Evolutionary conservation across 345 rosid species (phyloP), one percentile per base, ranked within the genome.

Genomic region (Theobroma cacao): DNA sequence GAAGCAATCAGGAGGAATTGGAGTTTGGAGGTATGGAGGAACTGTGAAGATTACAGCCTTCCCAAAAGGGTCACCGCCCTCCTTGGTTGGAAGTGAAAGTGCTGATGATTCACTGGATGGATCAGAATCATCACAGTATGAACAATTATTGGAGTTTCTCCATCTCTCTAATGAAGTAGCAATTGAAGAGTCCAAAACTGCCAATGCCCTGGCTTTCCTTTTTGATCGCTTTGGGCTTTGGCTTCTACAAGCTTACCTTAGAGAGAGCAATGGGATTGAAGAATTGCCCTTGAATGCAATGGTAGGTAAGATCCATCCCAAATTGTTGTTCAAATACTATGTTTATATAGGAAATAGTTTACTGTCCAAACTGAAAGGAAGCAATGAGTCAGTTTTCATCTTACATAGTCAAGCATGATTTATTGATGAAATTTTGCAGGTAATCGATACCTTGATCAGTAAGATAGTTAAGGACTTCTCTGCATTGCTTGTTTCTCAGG

Each of bases 21-120:
- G 99, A 77, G 89, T 96, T 28, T 96, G 99, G 99, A 89, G 98
- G 70, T 96, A 96, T 74, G 99, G 99, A 68, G 99, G 99, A 50
- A 92, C 92, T 22, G 98, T 96, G 68, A 96, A 90, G 90, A 96
- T 96, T 69, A 90, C 88, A 11, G 86, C 94, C 61, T 85, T 96
- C 17, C 95, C 95, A 1, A 96, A 90, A 82, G 86, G 81, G 67
- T 89, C 95, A n/a, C 84, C 92, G 0, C 74, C 84, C 7, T 93
- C 90, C 56, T 77, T 87, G 71, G 77, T 90, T 45, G 88, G 98
- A 58, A 91, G 94, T 66, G 99, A 92, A 83, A 91, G 90, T 83
- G 86, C 91, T 3, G 97, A 94, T 53, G 98, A 93, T 69, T 94
- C 98, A 2, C 50, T 93, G 56, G 99, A 92, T 38, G 98, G 87